phyloP scores from a whole-genome alignment of 805 yeast species.

The Geotrichum ghanense region DNA sequence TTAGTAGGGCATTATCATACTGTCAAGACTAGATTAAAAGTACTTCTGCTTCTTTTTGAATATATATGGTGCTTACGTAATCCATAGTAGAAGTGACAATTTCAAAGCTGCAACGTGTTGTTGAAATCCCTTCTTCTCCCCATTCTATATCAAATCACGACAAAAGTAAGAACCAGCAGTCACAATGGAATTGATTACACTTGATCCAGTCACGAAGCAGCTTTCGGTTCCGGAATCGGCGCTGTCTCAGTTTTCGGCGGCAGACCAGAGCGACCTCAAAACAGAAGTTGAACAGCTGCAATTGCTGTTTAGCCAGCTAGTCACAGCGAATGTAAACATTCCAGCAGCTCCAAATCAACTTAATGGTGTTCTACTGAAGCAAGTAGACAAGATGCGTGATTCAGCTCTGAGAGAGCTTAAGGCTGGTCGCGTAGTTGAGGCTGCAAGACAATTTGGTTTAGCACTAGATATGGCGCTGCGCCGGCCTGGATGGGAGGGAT shows the following conservation, averaged over 20 bases:
- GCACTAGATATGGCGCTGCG: slow-evolving; percentile 30
- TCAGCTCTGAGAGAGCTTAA: slow-evolving; percentile 23
- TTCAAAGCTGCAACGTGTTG: too few relatives aligned
- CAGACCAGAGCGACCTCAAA: slow-evolving; percentile 11
- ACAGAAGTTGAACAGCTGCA: slow-evolving; percentile 21
- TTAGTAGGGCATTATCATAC: too few relatives aligned
- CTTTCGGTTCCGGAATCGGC: not conserved
- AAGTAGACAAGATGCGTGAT: slow-evolving; percentile 26
- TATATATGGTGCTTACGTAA: too few relatives aligned
- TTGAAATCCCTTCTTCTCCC: too few relatives aligned
- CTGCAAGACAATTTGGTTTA: slow-evolving; percentile 24
- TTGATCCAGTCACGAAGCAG: not conserved
- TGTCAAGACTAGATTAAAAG: too few relatives aligned
- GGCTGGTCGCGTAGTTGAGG: slow-evolving; percentile 23
- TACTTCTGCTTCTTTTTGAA: too few relatives aligned
- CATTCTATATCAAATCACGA: too few relatives aligned
- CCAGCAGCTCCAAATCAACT: slow-evolving; percentile 27
- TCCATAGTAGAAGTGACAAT: too few relatives aligned
- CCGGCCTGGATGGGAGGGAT: slow-evolving; percentile 31
- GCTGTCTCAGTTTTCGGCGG: not conserved
- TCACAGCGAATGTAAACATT: slow-evolving; percentile 21
- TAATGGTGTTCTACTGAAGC: slow-evolving; percentile 15
- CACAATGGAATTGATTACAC: not conserved
- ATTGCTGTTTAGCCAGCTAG: slow-evolving; percentile 21
- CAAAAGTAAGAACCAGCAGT: too few relatives aligned